Evolutionary conservation across 2,329 filamentous ascomycete species (phyloP), one percentile per base, ranked within the genome.

Genomic region (Dactylonectria estremocensis): DNA sequence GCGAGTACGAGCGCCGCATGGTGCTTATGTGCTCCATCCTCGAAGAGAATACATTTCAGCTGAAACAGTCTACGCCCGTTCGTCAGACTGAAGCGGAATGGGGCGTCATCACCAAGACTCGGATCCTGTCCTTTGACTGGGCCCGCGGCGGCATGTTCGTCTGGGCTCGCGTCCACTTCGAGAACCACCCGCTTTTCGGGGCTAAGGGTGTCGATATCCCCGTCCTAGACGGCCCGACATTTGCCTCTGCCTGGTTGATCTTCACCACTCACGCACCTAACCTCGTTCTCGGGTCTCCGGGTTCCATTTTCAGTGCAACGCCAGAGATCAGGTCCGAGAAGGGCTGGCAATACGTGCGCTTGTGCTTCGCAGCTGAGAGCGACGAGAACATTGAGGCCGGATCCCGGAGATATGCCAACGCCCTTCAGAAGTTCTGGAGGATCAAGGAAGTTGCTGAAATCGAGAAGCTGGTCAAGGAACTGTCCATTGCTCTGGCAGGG

Each of bases 61-160:
- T 95, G 62, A 91, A 93, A 80, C 86, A 89, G 71, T 88, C 87
- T n/a, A 86, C 83, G 0, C 83, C 84, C 2, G 73, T 82, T 50
- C 81, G 81, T 52, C 73, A 78, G 33, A 65, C 76, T n/a, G 83
- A 86, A 40, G 82, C 87, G 46, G 92, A 93, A 65, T 96, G 93
- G 91, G 88, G 91, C 66, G 87, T 95, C 66, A 87, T 97, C 53
- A 90, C 91, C 75, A 95, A 93, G 81, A 92, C 89, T 1, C 86
- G 87, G 67, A 87, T 97, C 72, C 93, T 91, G 80, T 89, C 91
- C 52, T 97, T 97, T 77, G 82, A 88, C 72, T 94, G 93, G 87
- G 95, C 95, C 1, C 89, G 92, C 31, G 95, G 91, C 40, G 95
- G 95, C 77, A 98, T 98, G 95, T 98, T 97, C 80, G 81, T 97